Evolutionary conservation across 192 early-diverging fungal species (phyloP).

Genomic region (Coemansia sp.): DNA sequence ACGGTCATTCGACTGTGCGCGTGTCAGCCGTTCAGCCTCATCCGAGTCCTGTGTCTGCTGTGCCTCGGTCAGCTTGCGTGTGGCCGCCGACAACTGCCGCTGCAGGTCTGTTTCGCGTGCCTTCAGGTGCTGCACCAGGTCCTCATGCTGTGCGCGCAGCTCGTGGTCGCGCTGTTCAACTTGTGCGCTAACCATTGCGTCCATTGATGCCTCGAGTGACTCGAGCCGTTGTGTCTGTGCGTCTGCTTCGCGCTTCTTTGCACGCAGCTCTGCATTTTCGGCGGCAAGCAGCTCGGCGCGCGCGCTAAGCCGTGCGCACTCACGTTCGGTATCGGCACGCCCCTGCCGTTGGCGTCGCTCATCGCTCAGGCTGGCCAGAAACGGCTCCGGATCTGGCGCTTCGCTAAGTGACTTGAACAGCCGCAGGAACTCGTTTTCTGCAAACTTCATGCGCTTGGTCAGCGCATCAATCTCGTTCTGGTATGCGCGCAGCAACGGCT

Average conservation of each 20-base stretch:
- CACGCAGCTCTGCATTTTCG: conserved; percentile 62
- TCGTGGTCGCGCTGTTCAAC: conserved; percentile 69
- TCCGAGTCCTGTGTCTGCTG: conserved; percentile 71
- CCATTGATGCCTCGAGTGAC: conserved; percentile 45
- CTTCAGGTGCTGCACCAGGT: conserved; percentile 77
- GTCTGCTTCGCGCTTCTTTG: conserved; percentile 42
- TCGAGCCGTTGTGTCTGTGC: conserved; percentile 6
- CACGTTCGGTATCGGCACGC: conserved; percentile 16
- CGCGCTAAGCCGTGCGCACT: conserved; percentile 21
- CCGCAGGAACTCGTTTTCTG: conserved; percentile 78
- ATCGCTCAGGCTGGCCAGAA: conserved; percentile 58
- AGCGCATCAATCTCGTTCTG: conserved; percentile 90
- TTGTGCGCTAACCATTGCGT: conserved; percentile 69
- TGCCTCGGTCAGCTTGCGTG: conserved; percentile 67
- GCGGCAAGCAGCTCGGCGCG: conserved; percentile 48
- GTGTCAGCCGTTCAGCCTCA: conserved; percentile 65
- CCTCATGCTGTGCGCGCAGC: conserved; percentile 72
- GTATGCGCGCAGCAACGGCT: conserved; percentile 77
- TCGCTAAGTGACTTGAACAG: conserved; percentile 79
- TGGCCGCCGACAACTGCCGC: conserved; percentile 75
- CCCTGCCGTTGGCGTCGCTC: conserved; percentile 12
- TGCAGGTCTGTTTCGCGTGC: conserved; percentile 83
- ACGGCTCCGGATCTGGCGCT: conserved; percentile 79
- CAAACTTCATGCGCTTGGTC: conserved; percentile 78
- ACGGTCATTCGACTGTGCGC: conserved; percentile 68